Percentiles rank a stretch among this genome's conserved stretches.
phyloP scores from a whole-genome alignment of 1,284 basidiomycete species.

The Ganoderma lucidum region DNA sequence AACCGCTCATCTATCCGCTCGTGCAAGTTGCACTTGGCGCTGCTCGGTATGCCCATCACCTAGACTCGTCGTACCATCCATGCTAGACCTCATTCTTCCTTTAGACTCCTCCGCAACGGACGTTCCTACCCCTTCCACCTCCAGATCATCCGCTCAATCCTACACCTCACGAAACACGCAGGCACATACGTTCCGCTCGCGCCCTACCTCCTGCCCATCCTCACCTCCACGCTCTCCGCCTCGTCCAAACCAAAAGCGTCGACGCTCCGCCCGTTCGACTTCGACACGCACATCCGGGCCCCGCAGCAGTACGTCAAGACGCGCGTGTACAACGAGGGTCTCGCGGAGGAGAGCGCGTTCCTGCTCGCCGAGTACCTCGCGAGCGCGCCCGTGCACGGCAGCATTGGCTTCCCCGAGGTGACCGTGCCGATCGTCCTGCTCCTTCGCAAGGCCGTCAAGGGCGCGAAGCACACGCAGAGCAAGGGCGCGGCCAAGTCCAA shows the following conservation, averaged over 20 bases:
- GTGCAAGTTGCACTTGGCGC: slow-evolving; percentile 95
- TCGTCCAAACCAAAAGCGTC: slow-evolving; percentile 83
- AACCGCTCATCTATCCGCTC: slow-evolving; percentile 92
- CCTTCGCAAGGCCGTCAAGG: slow-evolving; percentile 76
- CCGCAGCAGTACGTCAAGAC: slow-evolving; percentile 93
- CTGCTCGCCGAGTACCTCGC: slow-evolving; percentile 83
- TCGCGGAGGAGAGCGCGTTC: slow-evolving; percentile 85
- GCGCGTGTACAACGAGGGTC: slow-evolving; percentile 83
- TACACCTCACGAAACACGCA: slow-evolving; percentile 80
- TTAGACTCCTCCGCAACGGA: slow-evolving; percentile 83
- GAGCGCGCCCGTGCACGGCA: slow-evolving; percentile 71
- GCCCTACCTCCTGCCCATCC: slow-evolving; percentile 88
- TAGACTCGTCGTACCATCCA: neutral
- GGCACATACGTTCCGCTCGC: slow-evolving; percentile 90
- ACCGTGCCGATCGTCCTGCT: slow-evolving; percentile 87
- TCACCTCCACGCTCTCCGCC: slow-evolving; percentile 82
- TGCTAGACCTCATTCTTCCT: neutral
- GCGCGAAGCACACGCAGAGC: slow-evolving; percentile 68
- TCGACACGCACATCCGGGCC: slow-evolving; percentile 88
- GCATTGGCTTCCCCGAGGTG: slow-evolving; percentile 95
- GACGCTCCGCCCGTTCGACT: slow-evolving; percentile 91
- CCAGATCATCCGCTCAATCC: slow-evolving; percentile 76
- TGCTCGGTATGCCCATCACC: slow-evolving; percentile 70
- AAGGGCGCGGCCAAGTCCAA: slow-evolving; percentile 52
- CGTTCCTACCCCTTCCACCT: slow-evolving; percentile 86